Evolutionary conservation across 176 grass and related monocot species (phyloP).

Genomic region (Oryza rufipogon): DNA sequence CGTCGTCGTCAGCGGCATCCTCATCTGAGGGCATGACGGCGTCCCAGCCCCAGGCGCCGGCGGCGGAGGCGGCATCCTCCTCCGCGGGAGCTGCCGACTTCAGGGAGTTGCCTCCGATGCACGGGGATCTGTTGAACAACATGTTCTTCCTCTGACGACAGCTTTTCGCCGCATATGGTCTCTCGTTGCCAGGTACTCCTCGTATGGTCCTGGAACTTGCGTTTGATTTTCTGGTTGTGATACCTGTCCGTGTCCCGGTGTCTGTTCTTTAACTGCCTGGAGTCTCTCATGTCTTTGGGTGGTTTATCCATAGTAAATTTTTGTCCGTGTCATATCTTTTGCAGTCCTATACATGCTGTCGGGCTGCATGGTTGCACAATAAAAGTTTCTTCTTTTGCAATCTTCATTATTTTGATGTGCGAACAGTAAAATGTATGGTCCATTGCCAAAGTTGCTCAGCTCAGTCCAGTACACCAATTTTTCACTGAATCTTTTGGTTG

Average conservation of each 20-base stretch:
- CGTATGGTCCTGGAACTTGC: background rate
- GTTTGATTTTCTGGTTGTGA: too few relatives aligned
- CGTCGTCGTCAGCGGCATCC: conserved; percentile 55
- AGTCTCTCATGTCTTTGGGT: background rate
- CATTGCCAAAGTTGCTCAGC: background rate
- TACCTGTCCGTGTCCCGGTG: background rate
- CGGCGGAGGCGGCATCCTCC: background rate
- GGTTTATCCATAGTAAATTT: background rate
- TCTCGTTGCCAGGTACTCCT: too few relatives aligned
- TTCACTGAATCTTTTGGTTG: too few relatives aligned
- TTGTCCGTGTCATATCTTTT: background rate
- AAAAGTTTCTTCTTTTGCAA: background rate
- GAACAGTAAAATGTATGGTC: background rate
- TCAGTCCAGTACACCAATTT: too few relatives aligned
- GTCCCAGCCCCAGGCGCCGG: background rate
- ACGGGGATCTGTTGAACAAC: conserved; percentile 37
- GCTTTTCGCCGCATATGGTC: background rate
- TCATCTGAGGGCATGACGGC: conserved; percentile 41
- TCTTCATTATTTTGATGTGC: background rate
- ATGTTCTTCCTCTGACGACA: conserved; percentile 64
- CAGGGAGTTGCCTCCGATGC: conserved; percentile 34
- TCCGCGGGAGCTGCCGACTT: background rate
- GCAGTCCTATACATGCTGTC: background rate
- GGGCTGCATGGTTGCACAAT: background rate
- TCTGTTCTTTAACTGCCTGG: background rate